A percentile compares a stretch with the other conserved stretches of the same genome.
These are phyloP conservation scores for Cryptosporidium baileyi DNA, from an alignment of 169 alveolate genomes.

Conservation along the genomic window DNA sequence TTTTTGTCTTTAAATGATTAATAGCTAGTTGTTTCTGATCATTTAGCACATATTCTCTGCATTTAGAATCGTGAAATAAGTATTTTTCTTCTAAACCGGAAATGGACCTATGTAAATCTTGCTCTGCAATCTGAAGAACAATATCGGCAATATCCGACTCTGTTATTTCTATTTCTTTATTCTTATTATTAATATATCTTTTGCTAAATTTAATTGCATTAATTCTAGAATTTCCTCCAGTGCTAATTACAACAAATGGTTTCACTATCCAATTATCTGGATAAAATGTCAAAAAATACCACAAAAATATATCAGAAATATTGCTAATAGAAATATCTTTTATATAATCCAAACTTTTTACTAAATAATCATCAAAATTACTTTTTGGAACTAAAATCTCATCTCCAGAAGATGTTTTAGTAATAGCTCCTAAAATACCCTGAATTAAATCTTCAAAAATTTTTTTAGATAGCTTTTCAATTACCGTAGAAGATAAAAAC, in stretches of 20 bases:
- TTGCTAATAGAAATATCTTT: neutral
- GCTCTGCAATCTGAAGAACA: conserved; percentile 5
- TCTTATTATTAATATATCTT: neutral
- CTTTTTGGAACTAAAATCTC: neutral
- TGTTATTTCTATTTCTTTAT: conserved; percentile 16
- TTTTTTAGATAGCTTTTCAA: neutral
- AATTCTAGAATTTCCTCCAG: neutral
- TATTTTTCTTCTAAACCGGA: conserved; percentile 27
- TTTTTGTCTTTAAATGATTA: conserved; percentile 46
- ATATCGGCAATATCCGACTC: conserved; percentile 46
- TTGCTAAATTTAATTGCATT: conserved; percentile 26
- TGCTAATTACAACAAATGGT: conserved; percentile 21
- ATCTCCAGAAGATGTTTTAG: neutral
- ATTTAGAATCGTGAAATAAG: conserved; percentile 31
- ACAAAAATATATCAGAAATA: neutral
- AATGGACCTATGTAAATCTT: conserved; percentile 26
- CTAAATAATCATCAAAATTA: conserved; percentile 7
- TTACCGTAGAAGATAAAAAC: neutral
- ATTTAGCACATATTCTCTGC: conserved; percentile 38
- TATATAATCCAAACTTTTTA: neutral
- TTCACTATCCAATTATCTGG: conserved; percentile 35
- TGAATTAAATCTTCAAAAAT: neutral
- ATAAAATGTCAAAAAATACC: conserved; percentile 28
- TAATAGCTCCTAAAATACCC: conserved; percentile 10
- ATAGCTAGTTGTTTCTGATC: conserved; percentile 61